Evolutionary conservation across 805 yeast species (phyloP), one percentile per base, ranked within the genome.

Genomic region (Phaffomyces thermotolerans): DNA sequence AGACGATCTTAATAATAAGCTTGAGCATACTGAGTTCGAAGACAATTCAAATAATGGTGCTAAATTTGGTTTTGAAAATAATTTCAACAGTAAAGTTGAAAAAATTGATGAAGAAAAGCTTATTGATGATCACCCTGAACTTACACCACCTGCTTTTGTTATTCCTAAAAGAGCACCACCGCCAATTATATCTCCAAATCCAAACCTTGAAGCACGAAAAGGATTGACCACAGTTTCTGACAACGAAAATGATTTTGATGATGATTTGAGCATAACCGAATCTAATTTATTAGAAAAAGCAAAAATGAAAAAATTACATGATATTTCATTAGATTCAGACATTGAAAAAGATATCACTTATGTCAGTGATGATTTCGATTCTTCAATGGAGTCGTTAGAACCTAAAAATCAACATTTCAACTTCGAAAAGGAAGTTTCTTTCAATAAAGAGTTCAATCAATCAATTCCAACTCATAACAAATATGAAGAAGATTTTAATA

Each of bases 341-440:
- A 40, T 25, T 34, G 49, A 44, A 24, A 42, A 46, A n/a, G 51
- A 42, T n/a, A 42, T 48, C 18, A 41, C 42, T 25, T 43, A 46
- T 31, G 52, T 37, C 14, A 25, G 23, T 32, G 42, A 32, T 8
- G 55, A 51, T 27, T 45, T 36, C 20, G 53, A 51, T 27, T 50
- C 58, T 1, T 43, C 52, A 36, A 42, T 52, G 6, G 40, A 48
- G 9, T 48, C 52, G 4, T 34, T 46, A 32, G 40, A 27, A 4
- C 49, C 49, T 34, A 40, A 43, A 33, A 43, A 43, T 23, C 47
- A 46, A 37, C 48, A 37, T 36, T 44, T 47, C 33, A 39, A 47
- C 29, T 41, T 47, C 34, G 47, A 41, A 38, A 37, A 25, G 12
- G 29, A 27, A 10, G 4, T 13, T 13, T 27, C n/a, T 8, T 15